Evolutionary conservation across 139 green algal species (phyloP).

Genomic region (Gonium pectorale): DNA sequence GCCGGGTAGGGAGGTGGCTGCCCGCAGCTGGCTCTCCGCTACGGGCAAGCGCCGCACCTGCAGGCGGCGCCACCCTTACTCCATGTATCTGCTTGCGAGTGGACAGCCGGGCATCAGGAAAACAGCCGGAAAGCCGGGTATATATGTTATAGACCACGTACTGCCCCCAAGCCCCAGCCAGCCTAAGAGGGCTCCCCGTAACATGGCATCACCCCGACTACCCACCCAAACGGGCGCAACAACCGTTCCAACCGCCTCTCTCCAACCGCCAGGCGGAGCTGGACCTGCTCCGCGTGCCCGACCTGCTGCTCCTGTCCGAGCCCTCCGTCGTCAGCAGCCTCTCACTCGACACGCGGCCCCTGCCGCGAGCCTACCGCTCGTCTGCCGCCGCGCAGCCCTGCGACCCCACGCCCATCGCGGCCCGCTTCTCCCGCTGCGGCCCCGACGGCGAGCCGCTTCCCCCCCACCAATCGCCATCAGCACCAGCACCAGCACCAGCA

Average conservation of each 20-base stretch:
- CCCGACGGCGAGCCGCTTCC: constrained; percentile 10
- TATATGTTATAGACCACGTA: no score
- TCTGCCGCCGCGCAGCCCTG: not conserved
- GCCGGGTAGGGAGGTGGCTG: not conserved
- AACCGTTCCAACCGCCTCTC: no score
- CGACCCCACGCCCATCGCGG: not conserved
- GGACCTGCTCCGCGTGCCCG: constrained; percentile 17
- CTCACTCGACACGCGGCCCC: not conserved
- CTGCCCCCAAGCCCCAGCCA: no score
- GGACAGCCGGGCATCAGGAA: no score
- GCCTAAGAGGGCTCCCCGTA: no score
- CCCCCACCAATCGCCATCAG: no score
- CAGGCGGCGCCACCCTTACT: no score
- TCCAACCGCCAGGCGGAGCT: constrained; percentile 15
- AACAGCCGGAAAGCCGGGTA: no score
- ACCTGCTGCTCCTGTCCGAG: constrained; percentile 6
- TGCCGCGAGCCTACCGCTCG: constrained; percentile 5
- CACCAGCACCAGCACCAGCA: not conserved
- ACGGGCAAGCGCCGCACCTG: no score
- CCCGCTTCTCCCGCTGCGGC: constrained; percentile 7
- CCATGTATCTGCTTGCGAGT: no score
- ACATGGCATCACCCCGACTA: not conserved
- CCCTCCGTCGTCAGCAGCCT: not conserved
- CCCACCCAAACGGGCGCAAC: not conserved
- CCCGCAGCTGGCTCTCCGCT: no score